Percentiles rank a stretch among this genome's conserved stretches.
Evolutionary conservation across 352 stramenopile genomes (phyloP).

Genomic region (Phytophthora boehmeriae): DNA sequence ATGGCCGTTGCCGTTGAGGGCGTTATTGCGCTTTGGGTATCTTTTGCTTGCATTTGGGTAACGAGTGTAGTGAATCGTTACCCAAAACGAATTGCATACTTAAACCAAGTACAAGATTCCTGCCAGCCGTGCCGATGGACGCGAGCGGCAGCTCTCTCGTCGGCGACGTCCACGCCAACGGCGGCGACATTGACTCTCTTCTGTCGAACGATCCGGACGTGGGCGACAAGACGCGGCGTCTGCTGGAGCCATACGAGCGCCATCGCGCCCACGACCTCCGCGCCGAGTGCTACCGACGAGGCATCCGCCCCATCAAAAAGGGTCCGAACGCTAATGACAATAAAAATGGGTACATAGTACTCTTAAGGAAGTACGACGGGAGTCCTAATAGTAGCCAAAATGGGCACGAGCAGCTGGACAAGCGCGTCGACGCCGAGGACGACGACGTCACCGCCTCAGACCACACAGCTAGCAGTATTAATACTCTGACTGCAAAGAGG

Average conservation of each 20-base stretch:
- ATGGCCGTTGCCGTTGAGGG: neutral
- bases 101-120: neutral
- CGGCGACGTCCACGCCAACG: conserved; percentile 51
- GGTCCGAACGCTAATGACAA: conserved; percentile 86
- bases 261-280: conserved; percentile 76
- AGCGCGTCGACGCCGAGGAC: conserved; percentile 33
- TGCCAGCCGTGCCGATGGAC: conserved; percentile 18
- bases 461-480: too few species aligned
- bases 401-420: conserved; percentile 26
- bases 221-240: conserved; percentile 40
- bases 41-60: too few species aligned
- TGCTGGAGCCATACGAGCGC: conserved; percentile 76
- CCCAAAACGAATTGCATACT: neutral
- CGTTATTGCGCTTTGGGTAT: too few species aligned
- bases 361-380: conserved; percentile 69
- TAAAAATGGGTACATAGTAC: conserved; percentile 79
- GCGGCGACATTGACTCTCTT: conserved; percentile 73
- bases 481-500: conserved; percentile 53
- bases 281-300: conserved; percentile 80
- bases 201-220: conserved; percentile 46
- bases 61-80: too few species aligned
- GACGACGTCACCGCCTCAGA: conserved; percentile 27
- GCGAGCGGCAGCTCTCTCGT: conserved; percentile 28
- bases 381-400: conserved; percentile 18
- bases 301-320: conserved; percentile 83